Evolutionary conservation across 257 asterid species (phyloP), one percentile per base, ranked within the genome.

Genomic region (Nicotiana sylvestris): DNA sequence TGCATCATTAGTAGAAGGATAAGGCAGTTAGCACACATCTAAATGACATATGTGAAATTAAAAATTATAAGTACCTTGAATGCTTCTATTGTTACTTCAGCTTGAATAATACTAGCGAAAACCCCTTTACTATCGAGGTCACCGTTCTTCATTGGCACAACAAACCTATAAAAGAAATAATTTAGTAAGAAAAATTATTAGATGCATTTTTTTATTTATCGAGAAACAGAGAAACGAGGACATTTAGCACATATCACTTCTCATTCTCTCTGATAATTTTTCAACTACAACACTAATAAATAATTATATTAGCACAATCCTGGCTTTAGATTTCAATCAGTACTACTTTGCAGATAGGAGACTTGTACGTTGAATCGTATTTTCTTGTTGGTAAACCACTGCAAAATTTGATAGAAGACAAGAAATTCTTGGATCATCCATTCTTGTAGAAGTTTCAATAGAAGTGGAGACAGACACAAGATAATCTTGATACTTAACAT

Each of bases 321-420:
- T 5, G 10, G 39, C 5, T 53, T 30, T 33, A 17, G 64, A 68
- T 49, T 77, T 81, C 77, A 51, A 17, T 6, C 66, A 55, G 21
- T 68, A 82, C 69, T 87, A 95, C 99, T 92, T 91, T 74, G 98
- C 97, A 29, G 85, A 87, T 78, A 94, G 91, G 83, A 87, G 84
- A 82, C 90, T 89, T 37, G 96, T 94, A 4, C 93, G 98, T 58
- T 90, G 88, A 90, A 94, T 97, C 11, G 95, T 97, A 81, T 92
- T 97, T 69, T 91, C 97, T 78, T 95, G 99, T 51, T 97, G 97
- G 9, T 94, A 94, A 78, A 96, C 97, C 88, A 96, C 72, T 74
- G 92, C 87, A 85, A 94, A 92, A 76, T 82, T 65, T 2, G 98
- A 98, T 66, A 93, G 87, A 37, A 96, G 93, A 37, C 43, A 37